A percentile compares a stretch with the other conserved stretches of the same genome.
These are phyloP conservation scores for Malassezia furfur DNA, from an alignment of 1,284 basidiomycete genomes.

Conservation along the genomic window DNA sequence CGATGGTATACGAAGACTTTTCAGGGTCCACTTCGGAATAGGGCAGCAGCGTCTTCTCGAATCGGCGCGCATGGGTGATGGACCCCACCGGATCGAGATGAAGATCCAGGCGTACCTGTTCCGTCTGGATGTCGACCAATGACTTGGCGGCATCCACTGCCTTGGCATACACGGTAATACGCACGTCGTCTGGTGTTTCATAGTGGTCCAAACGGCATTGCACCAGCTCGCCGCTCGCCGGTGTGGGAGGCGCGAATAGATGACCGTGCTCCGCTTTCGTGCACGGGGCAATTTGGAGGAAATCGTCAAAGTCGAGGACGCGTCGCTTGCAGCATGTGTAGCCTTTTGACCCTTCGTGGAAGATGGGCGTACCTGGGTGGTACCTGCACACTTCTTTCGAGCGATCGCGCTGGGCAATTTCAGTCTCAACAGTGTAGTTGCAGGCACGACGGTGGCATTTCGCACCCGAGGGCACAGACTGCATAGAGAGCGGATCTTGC, in stretches of 20 bases:
- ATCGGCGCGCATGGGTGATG: conserved; percentile 24
- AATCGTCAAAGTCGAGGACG: conserved; percentile 45
- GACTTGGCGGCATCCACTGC: conserved; percentile 27
- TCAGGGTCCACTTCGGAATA: conserved; percentile 28
- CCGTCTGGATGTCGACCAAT: conserved; percentile 27
- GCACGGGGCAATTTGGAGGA: conserved; percentile 42
- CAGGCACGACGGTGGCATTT: conserved; percentile 11
- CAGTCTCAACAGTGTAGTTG: background rate
- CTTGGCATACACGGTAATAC: conserved; percentile 43
- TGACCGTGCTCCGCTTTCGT: conserved; percentile 33
- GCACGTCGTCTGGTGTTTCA: conserved; percentile 42
- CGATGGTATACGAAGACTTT: conserved; percentile 31
- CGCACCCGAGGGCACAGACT: background rate
- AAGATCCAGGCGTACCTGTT: conserved; percentile 28
- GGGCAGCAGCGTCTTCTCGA: conserved; percentile 26
- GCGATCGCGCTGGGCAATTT: conserved; percentile 13
- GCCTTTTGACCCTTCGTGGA: conserved; percentile 47
- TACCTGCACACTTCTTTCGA: conserved; percentile 29
- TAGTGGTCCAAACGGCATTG: conserved; percentile 45
- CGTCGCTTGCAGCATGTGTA: conserved; percentile 45
- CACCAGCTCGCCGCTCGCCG: conserved; percentile 23
- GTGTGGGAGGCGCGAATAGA: conserved; percentile 25
- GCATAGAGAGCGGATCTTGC: conserved; percentile 2
- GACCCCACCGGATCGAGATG: conserved; percentile 25
- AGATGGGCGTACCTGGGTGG: conserved; percentile 42